Conservation (phyloP, 108 stramenopile species). For the Cyclotella atomus region DNA sequence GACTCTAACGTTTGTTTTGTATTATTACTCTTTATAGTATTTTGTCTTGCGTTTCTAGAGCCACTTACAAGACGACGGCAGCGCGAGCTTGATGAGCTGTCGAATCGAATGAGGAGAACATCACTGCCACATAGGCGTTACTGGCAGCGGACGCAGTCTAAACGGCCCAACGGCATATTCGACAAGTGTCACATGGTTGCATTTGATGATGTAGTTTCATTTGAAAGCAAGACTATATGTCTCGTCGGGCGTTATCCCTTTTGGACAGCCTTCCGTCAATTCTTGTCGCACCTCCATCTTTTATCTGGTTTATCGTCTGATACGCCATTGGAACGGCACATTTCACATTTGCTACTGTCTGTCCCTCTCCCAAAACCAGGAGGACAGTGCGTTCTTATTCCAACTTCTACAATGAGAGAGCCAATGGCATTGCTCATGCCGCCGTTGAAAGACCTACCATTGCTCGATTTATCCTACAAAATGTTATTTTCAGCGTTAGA, state of each 20-base stretch:
- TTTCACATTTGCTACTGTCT: constrained; percentile 81
- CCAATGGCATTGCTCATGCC: constrained; percentile 81
- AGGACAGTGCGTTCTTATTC: constrained; percentile 76
- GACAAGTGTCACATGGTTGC: constrained; percentile 54
- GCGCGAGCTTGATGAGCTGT: constrained; percentile 61
- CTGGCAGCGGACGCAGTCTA: constrained; percentile 48
- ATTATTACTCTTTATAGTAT: constrained; percentile 38
- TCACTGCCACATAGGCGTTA: constrained; percentile 72
- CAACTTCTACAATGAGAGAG: constrained; percentile 70
- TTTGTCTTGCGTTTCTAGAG: constrained; percentile 88
- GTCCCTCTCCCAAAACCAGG: constrained; percentile 86
- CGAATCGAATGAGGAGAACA: constrained; percentile 53
- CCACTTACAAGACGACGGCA: constrained; percentile 64
- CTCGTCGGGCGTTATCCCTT: constrained; percentile 82
- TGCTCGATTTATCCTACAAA: constrained; percentile 75
- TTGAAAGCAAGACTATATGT: constrained; percentile 89
- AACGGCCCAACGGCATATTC: constrained; percentile 3
- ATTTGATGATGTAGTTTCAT: constrained; percentile 84
- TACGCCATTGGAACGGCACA: constrained; percentile 79
- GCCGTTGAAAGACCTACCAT: constrained; percentile 79
- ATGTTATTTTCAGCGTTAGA: constrained; percentile 79
- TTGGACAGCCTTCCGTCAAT: constrained; percentile 88
- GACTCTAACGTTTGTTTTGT: constrained; percentile 1
- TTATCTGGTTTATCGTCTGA: constrained; percentile 77
- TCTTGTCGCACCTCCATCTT: constrained; percentile 81